Conservation (phyloP, 2,329 filamentous ascomycete genomes). For the Aspergillus jensenii region DNA sequence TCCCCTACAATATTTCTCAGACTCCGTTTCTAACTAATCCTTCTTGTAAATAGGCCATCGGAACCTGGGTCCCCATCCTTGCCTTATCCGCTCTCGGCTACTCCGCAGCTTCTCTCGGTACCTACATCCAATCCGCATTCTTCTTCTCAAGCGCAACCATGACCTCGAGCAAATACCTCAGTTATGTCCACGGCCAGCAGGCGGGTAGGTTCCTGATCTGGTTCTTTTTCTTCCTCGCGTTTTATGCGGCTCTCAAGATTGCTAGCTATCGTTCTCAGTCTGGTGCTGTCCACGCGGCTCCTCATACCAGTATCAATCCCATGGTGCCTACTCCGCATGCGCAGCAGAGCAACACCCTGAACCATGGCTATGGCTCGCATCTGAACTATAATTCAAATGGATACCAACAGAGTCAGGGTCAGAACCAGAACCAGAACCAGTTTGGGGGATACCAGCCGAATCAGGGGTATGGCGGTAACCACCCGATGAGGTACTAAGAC, state of each 20-base stretch:
- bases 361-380: neutral
- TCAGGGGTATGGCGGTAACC: too few relatives aligned
- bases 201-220: neutral
- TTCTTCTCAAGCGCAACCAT: too few relatives aligned
- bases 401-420: neutral
- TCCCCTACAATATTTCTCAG: neutral
- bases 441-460: too few relatives aligned
- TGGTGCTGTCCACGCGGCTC: neutral
- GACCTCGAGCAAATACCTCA: neutral
- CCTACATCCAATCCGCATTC: neutral
- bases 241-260: neutral
- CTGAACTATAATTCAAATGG: too few relatives aligned
- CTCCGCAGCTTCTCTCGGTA: neutral
- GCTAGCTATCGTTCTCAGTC: neutral
- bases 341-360: neutral
- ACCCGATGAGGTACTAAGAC: too few relatives aligned
- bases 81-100: neutral
- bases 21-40: neutral
- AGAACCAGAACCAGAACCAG: neutral
- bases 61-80: neutral
- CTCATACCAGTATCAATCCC: neutral
- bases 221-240: slow-evolving; percentile 1
- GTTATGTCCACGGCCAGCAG: neutral
- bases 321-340: neutral
- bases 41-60: neutral